Base-by-base conservation (phyloP, 2,329 filamentous ascomycete genomes). In the Fusarium siculi region DNA sequence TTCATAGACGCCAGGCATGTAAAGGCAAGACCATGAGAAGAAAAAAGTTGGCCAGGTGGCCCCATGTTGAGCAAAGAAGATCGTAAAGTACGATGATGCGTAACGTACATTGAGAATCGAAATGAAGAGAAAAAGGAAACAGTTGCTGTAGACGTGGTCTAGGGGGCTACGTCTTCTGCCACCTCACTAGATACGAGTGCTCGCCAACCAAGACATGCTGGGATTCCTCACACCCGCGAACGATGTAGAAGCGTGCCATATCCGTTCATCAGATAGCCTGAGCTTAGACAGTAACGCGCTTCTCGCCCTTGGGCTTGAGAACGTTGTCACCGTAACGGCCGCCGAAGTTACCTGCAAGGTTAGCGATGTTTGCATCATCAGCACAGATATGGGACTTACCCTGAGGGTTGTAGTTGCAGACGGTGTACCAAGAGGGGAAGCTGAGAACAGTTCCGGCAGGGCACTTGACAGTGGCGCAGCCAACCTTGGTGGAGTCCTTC, bases 321-420 rank as follows among this genome's bases (percentile, higher is more conserved):
- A 90, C 86, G 78, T 90, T 90, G 18, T 70, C 68, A 67, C 76
- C 85, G 73, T 88, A 90, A 36, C 79, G 69, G 68, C 87, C 88
- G 46, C 81, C 85, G 50, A 86, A 82, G 81, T 90, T 90, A 74
- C 88, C 88, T 88, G 34, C 7, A 16, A 32, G 18, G 43, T 74
- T 50, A 65, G 64, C 28, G 7, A 30, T 18, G 10, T 19, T 23
- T 19, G 11, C 18, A 36, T 66, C 10, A 21, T 19, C 46, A 66
- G 32, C 11, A 25, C 58, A 8, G 4, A 44, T 15, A 15, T 28
- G 34, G 50, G 34, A 82, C 90, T 82, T 90, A 93, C 93, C 94
- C 72, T 90, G 84, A 70, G 90, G 87, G 74, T 84, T 85, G 86
- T 97, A 97, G 88, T 97, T 96, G 91, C 94, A 97, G 78, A 97